These are phyloP conservation scores for Scheffersomyces ergatensis DNA, from an alignment of 805 yeast species.

Conservation along the genomic window DNA sequence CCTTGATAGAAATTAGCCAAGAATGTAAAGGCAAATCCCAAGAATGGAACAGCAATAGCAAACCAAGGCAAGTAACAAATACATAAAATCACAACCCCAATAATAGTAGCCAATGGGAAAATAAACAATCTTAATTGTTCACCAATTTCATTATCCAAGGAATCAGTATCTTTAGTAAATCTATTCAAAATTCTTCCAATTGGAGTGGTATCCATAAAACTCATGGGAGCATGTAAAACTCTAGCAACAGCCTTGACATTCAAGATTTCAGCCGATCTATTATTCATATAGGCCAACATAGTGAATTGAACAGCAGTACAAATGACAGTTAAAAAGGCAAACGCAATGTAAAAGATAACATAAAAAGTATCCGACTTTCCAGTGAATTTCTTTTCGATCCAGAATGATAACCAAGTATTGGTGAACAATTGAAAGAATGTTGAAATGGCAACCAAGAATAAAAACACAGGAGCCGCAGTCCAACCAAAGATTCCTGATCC, in stretches of 20 bases:
- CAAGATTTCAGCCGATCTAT: conserved; percentile 31
- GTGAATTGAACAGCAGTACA: conserved; percentile 39
- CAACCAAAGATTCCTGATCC: conserved; percentile 38
- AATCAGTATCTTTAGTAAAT: conserved; percentile 44
- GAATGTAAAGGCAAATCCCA: conserved; percentile 36
- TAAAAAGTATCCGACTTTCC: conserved; percentile 28
- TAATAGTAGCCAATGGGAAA: conserved; percentile 38
- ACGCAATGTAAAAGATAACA: conserved; percentile 31
- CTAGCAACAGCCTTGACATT: conserved; percentile 36
- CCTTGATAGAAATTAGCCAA: conserved; percentile 46
- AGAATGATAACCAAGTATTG: conserved; percentile 44
- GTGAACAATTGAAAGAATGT: conserved; percentile 42
- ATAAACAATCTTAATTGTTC: conserved; percentile 40
- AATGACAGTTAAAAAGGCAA: conserved; percentile 35
- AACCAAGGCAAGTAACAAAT: conserved; percentile 53
- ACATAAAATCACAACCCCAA: conserved; percentile 43
- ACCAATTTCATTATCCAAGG: conserved; percentile 44
- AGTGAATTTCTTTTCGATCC: conserved; percentile 35
- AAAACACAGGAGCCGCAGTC: conserved; percentile 30
- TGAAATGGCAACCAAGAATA: conserved; percentile 29
- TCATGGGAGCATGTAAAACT: conserved; percentile 42
- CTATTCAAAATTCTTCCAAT: conserved; percentile 43
- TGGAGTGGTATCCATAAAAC: conserved; percentile 42
- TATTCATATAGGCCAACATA: conserved; percentile 42
- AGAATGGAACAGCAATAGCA: conserved; percentile 53